Evolutionary conservation across 495 filamentous ascomycete species (phyloP), one percentile per base, ranked within the genome.

Genomic region (Hyaloscypha hepaticicola): DNA sequence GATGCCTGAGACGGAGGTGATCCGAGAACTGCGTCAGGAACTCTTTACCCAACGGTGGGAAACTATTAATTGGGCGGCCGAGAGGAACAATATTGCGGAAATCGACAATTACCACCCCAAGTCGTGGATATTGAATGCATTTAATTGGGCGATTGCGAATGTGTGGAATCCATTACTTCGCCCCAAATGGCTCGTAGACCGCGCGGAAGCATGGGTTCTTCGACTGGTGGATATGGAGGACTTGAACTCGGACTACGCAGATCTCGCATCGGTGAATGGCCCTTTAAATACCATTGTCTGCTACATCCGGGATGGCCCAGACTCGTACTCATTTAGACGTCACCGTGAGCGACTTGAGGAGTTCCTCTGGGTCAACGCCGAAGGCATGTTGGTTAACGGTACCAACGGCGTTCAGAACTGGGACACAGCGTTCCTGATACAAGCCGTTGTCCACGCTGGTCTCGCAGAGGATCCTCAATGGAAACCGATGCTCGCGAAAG

Each of bases 321-420:
- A 88, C 64, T 83, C 89, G 8, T 81, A 87, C 60, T 86, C 87
- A 0, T 88, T 96, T 27, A 82, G 82, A 41, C 82, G 87, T 26
- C 94, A 96, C 72, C 78, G 85, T 8, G 90, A 97, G 68, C 84
- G 90, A n/a, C 73, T 94, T 14, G 77, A 89, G 50, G 93, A 97
- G 67, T 93, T 89, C 64, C 80, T 98, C 66, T 98, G 94, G 94
- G 78, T 97, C 64, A 96, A 93, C 49, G 64, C 83, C 38, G 93
- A 96, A 74, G 94, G 94, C 31, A 91, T 98, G 90, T 79, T 96
- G 21, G 87, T 87, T 75, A 96, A 96, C 72, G 94, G 94, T 31
- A 98, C 94, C 48, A 96, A 98, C 69, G 94, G 94, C 19, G 91
- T 96, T 12, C 94, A 98, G 75, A 88, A 85, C 50, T 98, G 94